A percentile compares a stretch with the other conserved stretches of the same genome.
Evolutionary conservation across 495 filamentous ascomycete genomes (phyloP).

Genomic region (Darksidea phi): DNA sequence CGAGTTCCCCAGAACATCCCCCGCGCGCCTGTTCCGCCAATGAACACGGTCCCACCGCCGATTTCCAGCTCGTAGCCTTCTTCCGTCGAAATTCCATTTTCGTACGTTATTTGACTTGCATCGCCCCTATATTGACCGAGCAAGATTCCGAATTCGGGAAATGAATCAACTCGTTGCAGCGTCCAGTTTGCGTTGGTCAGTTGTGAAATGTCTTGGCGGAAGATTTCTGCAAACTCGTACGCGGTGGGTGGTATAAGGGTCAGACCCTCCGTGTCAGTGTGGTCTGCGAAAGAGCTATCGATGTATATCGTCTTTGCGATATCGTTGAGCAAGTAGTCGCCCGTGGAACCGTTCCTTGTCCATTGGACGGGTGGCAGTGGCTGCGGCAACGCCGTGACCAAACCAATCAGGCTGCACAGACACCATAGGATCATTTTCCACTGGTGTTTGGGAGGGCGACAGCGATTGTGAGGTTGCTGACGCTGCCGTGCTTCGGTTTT

Average conservation of each 20-base stretch:
- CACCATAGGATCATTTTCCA: constrained; percentile 4
- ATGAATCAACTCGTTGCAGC: constrained; percentile 32
- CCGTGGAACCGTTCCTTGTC: constrained; percentile 7
- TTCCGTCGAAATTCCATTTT: constrained; percentile 48
- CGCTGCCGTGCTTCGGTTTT: constrained; percentile 4
- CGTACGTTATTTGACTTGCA: constrained; percentile 44
- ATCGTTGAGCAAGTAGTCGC: constrained; percentile 12
- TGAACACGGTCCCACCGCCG: constrained; percentile 37
- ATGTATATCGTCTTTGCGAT: constrained; percentile 26
- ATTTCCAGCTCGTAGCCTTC: constrained; percentile 53
- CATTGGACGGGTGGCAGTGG: constrained; percentile 31
- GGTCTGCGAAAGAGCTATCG: constrained; percentile 22
- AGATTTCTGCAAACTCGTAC: constrained; percentile 50
- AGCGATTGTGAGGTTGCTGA: background rate
- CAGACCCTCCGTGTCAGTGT: constrained; percentile 46
- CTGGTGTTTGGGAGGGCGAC: background rate
- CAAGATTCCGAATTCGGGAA: constrained; percentile 44
- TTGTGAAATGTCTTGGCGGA: constrained; percentile 48
- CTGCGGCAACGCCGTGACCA: constrained; percentile 15
- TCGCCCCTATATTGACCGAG: constrained; percentile 35
- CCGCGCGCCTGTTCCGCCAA: constrained; percentile 51
- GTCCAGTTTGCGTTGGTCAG: constrained; percentile 42
- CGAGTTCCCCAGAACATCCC: constrained; percentile 60
- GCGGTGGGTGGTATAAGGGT: constrained; percentile 56
- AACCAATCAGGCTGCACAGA: constrained; percentile 3